Evolutionary conservation across 805 yeast genomes (phyloP).

Genomic region (Torulaspora quercuum): DNA sequence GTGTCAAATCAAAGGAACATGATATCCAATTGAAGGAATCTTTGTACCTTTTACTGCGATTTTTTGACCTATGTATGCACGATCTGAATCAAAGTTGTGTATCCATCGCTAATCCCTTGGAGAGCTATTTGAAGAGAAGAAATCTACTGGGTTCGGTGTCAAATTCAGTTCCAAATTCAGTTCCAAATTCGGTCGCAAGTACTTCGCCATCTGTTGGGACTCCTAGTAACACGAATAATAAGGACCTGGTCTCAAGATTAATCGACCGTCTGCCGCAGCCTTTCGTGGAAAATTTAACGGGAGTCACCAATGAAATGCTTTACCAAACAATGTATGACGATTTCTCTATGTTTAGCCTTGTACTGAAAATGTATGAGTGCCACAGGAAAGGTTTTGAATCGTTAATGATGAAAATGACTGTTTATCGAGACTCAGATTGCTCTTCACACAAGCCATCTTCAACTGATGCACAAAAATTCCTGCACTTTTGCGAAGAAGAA

Average conservation of each 20-base stretch:
- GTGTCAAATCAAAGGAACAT: conserved; percentile 13
- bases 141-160: conserved; percentile 9
- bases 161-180: too few relatives aligned
- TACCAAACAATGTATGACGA: conserved; percentile 20
- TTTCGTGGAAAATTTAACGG: conserved; percentile 21
- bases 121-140: conserved; percentile 21
- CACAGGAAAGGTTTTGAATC: conserved; percentile 20
- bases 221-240: conserved; percentile 14
- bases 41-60: conserved; percentile 30
- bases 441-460: conserved; percentile 3
- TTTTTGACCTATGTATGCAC: conserved; percentile 30
- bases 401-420: conserved; percentile 18
- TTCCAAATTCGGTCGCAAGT: too few relatives aligned
- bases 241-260: conserved; percentile 19
- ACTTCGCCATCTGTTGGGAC: conserved; percentile 7
- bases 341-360: conserved; percentile 23
- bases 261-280: conserved; percentile 29
- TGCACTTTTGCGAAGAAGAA: conserved; percentile 23
- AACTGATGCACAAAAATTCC: conserved; percentile 15
- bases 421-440: neutral
- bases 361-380: conserved; percentile 22
- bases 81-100: conserved; percentile 23
- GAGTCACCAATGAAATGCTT: conserved; percentile 17
- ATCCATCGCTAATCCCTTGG: conserved; percentile 29
- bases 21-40: conserved; percentile 24